A percentile compares a stretch with the other conserved stretches of the same genome.
These are phyloP conservation scores for Ceratopteris richardii DNA, from an alignment of 75 land plant genomes.

Conservation along the genomic window DNA sequence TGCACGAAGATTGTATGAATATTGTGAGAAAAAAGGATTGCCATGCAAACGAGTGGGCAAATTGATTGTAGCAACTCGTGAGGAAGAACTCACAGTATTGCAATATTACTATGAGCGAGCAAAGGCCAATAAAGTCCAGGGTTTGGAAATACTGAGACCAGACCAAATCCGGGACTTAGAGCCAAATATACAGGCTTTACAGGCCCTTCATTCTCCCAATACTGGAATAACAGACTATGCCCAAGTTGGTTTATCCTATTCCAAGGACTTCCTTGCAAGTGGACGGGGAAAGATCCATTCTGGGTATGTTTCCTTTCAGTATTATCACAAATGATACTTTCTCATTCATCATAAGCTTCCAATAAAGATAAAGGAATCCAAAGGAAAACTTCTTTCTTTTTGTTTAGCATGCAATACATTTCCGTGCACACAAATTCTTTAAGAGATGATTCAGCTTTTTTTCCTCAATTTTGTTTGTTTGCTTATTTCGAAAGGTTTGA, in stretches of 20 bases:
- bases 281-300: slow-evolving; percentile 30
- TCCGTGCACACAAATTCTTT: no score
- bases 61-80: slow-evolving; percentile 32
- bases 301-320: slow-evolving; percentile 15
- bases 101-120: slow-evolving; percentile 21
- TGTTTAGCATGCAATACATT: no score
- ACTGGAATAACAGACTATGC: slow-evolving; percentile 38
- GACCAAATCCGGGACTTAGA: slow-evolving; percentile 23
- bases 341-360: no score
- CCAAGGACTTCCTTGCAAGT: slow-evolving; percentile 24
- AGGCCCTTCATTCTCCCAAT: slow-evolving; percentile 36
- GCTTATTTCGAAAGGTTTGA: slow-evolving; percentile 17
- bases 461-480: background rate
- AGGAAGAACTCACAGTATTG: slow-evolving; percentile 22
- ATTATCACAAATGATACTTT: no score
- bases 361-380: no score
- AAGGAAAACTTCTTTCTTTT: no score
- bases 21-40: slow-evolving; percentile 27
- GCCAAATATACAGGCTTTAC: slow-evolving; percentile 27
- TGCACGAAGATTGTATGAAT: slow-evolving; percentile 27
- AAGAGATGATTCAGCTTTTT: no score
- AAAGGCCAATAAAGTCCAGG: slow-evolving; percentile 26
- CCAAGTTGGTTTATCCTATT: slow-evolving; percentile 28
- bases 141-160: slow-evolving; percentile 21
- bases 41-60: slow-evolving; percentile 32